Evolutionary conservation across 108 stramenopile species (phyloP), one percentile per base, ranked within the genome.

Genomic region (Fistulifera pelliculosa): DNA sequence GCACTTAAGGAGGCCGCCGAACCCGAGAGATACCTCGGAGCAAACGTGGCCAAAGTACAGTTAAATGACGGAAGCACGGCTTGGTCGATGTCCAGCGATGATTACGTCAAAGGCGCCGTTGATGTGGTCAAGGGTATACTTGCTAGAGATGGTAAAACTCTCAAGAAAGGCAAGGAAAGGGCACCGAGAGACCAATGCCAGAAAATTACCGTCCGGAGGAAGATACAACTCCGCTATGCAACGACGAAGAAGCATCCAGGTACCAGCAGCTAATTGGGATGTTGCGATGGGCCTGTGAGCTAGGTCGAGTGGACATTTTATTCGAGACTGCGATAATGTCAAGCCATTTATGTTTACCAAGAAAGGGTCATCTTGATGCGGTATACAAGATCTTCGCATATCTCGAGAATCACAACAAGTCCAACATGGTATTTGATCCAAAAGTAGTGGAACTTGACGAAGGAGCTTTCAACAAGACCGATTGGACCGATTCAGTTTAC

Each of bases 311-410:
- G 27, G 71, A 77, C 31, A 70, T 77, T 24, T 40, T 53, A 8
- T 21, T 41, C 21, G 74, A 77, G 42, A 71, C 69, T 6, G 71
- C 71, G 13, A 54, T 73, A 54, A 58, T 82, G 70, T 58, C 68
- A 6, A 60, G 52, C 0, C 68, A 75, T 49, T 47, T 73, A 0
- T 70, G 74, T 16, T n/a, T 69, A 0, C 80, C 80, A 38, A 16
- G 80, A 12, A 51, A 57, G 42, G 76, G 74, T 26, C 80, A 82
- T 49, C 39, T 77, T 27, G 49, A 71, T 12, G 40, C 63, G 19
- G 17, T 77, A 19, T 69, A 45, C 12, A 62, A 75, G 35, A 66
- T 81, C 8, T 74, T 67, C 41, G 69, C 47, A 0, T 67, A 75
- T 28, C 45, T 75, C 19, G 58, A 75, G 49, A 6, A 4, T 8